phyloP scores from a whole-genome alignment of 2,329 filamentous ascomycete species.

The Fusarium mexicanum region DNA sequence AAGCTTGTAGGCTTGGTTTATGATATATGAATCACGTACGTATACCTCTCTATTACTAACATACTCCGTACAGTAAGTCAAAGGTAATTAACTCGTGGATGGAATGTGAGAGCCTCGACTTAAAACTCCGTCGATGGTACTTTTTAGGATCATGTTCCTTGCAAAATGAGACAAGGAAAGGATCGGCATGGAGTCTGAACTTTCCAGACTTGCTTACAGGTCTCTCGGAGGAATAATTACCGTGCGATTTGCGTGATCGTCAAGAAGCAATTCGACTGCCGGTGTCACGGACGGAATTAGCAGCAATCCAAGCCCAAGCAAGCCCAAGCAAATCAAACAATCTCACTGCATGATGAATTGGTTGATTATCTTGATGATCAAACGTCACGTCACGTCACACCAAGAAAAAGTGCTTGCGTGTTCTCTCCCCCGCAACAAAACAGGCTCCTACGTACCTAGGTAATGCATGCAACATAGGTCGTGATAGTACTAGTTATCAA shows the following conservation, averaged over 20 bases:
- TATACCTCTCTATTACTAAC: neutral
- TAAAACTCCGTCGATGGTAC: neutral
- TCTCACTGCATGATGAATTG: neutral
- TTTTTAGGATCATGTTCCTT: neutral
- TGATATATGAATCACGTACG: slow-evolving; percentile 2
- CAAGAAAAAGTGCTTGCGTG: neutral
- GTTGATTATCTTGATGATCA: slow-evolving; percentile 36
- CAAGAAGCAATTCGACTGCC: slow-evolving; percentile 15
- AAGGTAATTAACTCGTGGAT: neutral
- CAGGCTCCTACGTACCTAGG: neutral
- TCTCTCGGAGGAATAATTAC: slow-evolving; percentile 20
- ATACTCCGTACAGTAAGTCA: neutral
- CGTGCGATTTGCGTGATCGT: slow-evolving; percentile 24
- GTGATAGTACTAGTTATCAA: slow-evolving; percentile 11
- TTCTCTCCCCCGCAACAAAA: slow-evolving; percentile 4
- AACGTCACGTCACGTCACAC: slow-evolving; percentile 3
- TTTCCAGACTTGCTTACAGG: slow-evolving; percentile 3
- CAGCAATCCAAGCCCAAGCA: neutral
- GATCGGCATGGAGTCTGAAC: slow-evolving; percentile 18
- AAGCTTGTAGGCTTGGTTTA: slow-evolving; percentile 5
- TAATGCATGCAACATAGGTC: slow-evolving; percentile 1
- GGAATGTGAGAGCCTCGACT: neutral
- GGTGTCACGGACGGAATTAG: slow-evolving; percentile 4
- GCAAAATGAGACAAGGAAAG: neutral
- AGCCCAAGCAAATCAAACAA: neutral